Base-by-base conservation (phyloP, 2,329 filamentous ascomycete species). In the Phialocephala subalpina region DNA sequence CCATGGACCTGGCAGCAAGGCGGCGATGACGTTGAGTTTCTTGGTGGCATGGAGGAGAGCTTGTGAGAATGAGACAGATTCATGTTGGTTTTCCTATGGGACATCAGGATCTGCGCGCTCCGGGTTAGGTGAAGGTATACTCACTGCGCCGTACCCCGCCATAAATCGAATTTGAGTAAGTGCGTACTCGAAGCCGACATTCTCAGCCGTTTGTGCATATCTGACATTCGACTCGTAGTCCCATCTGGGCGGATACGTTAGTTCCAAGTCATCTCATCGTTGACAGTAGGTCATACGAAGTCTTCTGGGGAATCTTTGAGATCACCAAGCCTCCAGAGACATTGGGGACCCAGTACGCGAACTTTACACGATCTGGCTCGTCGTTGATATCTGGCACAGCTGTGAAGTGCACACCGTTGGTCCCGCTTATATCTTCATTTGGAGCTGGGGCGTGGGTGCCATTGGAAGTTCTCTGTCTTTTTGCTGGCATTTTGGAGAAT, bases 321-420 rank as follows among this genome's bases (percentile, higher is more conserved):
- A 85, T 83, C 14, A 86, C 83, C 0, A 86, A 78, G 12, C 83
- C 83, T 33, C 83, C 83, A 0, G 82, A 84, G 3, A 85, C 83
- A 67, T 85, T 85, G 18, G 83, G 83, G 0, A 85, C 82, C 83
- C 83, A 85, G 73, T 84, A 85, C 11, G 82, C 82, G 70, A 84
- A 83, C 42, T 82, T 79, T 56, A 84, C 73, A 3, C 81, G 77
- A 36, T 80, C 75, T 0, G 80, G 78, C 58, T 81, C 78, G 60
- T 78, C 72, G 62, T 83, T 83, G 53, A 83, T 76, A 61, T 80
- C 73, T 72, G 77, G 73, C 62, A 69, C 60, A 25, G 72, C 72
- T 35, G 64, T 67, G 52, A 69, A 74, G 27, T 69, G 65, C n/a
- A 62, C n/a, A 20, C 67, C 70, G 60, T 71, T 71, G 38, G 49